Evolutionary conservation across 805 yeast genomes (phyloP).

Genomic region (Grigorovia yakushimaensis): DNA sequence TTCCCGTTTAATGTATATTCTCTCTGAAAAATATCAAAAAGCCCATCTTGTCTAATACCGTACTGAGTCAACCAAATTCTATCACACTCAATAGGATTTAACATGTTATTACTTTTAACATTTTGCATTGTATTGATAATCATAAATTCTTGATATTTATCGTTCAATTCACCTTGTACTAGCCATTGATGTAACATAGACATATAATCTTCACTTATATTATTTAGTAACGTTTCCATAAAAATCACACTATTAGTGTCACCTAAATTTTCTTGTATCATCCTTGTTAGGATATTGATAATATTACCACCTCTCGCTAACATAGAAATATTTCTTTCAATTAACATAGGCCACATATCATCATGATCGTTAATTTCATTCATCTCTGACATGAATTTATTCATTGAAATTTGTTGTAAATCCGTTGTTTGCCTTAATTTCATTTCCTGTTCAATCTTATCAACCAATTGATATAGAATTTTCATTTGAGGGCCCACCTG

Average conservation of each 20-base stretch:
- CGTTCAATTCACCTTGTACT: constrained; percentile 59
- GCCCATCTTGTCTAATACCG: constrained; percentile 62
- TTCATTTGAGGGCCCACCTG: constrained; percentile 33
- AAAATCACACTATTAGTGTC: constrained; percentile 46
- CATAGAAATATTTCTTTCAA: constrained; percentile 43
- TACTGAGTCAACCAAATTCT: constrained; percentile 69
- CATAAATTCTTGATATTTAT: constrained; percentile 75
- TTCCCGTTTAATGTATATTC: constrained; percentile 34
- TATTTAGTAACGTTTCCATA: constrained; percentile 42
- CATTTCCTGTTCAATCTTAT: constrained; percentile 40
- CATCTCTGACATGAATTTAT: constrained; percentile 7
- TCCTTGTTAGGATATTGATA: constrained; percentile 48
- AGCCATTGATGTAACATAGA: constrained; percentile 74
- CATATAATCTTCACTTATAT: constrained; percentile 55
- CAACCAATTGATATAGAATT: constrained; percentile 50
- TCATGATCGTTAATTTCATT: constrained; percentile 27
- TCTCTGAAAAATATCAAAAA: constrained; percentile 51
- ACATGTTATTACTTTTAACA: constrained; percentile 4
- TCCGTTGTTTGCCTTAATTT: constrained; percentile 30
- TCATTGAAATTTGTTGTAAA: constrained; percentile 40
- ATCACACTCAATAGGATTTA: constrained; percentile 32
- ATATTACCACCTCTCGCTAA: constrained; percentile 73
- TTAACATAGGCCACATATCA: constrained; percentile 24
- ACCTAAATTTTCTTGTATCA: constrained; percentile 53
- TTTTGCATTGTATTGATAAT: constrained; percentile 35